phyloP scores from a whole-genome alignment of 768 basidiomycete genomes.

The Podaxis carcinomalis region DNA sequence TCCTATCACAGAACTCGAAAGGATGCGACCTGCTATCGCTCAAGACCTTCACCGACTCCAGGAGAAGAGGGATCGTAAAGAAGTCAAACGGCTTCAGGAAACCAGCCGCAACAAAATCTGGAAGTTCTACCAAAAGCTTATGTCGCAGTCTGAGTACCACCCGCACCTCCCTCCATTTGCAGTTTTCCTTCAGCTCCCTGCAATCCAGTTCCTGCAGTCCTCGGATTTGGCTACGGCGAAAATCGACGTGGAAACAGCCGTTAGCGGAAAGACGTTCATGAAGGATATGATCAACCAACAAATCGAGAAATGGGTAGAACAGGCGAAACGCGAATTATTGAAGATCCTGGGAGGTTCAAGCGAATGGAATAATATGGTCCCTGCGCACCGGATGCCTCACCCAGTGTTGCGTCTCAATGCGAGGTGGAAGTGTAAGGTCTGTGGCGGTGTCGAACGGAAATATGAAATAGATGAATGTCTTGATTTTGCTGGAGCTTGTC shows the following conservation, averaged over 20 bases:
- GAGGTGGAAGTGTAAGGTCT: conserved; percentile 53
- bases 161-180: conserved; percentile 38
- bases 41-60: conserved; percentile 18
- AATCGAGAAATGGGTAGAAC: conserved; percentile 43
- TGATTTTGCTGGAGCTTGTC: conserved; percentile 55
- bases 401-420: conserved; percentile 58
- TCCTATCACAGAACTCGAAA: conserved; percentile 18
- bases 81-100: conserved; percentile 18
- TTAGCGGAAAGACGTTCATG: conserved; percentile 17
- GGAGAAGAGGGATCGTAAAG: conserved; percentile 19
- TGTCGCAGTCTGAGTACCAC: conserved; percentile 23
- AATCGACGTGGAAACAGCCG: conserved; percentile 10
- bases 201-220: conserved; percentile 33
- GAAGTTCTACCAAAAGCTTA: conserved; percentile 42
- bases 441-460: conserved; percentile 30
- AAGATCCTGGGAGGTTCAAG: conserved; percentile 40
- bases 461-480: conserved; percentile 42
- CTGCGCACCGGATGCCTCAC: conserved; percentile 32
- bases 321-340: conserved; percentile 40
- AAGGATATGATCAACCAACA: conserved; percentile 26
- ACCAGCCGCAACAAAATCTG: conserved; percentile 32
- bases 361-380: conserved; percentile 48
- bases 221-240: conserved; percentile 13
- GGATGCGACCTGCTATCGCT: conserved; percentile 21
- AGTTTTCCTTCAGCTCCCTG: conserved; percentile 46